Base-by-base conservation (phyloP, 2,329 filamentous ascomycete species). In the Fusarium subtropicale region DNA sequence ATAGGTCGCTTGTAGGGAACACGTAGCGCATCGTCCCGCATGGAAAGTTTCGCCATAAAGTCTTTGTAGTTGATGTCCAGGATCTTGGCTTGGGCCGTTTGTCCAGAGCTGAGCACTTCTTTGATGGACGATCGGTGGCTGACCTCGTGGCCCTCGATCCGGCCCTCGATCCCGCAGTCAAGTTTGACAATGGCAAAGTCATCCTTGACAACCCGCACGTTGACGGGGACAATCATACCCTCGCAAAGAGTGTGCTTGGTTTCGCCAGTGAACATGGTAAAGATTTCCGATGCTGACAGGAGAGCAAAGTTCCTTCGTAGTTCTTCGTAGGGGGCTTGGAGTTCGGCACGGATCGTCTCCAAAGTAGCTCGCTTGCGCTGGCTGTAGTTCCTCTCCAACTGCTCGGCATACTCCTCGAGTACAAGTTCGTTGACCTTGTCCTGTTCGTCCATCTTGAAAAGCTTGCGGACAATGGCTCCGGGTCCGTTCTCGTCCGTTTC, bases 341-440 rank as follows among this genome's bases (percentile, higher is more conserved):
- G 84, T 80, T 99, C 96, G 18, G 93, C 94, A 67, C 96, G 92
- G 76, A 99, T 99, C 0, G 94, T 97, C 80, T 99, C 96, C 15
- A 99, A 86, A 1, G 96, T 99, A 2, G 95, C 95, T 60, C 96
- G 92, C 84, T 99, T 99, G 71, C 92, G 90, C 78, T 97, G 94
- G 74, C 93, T 94, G 77, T 97, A 94, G 74, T 97, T 97, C 71
- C 88, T 91, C 82, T 97, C 92, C 69, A 99, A 85, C 82, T 99
- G 95, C 75, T 97, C 93, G 1, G 96, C 96, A 75, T 99, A 99
- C 79, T 98, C 94, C 79, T 99, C 96, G 6, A 99, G 85, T 64
- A 97, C 94, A 45, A 99, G 86, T 76, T 99, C 96, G 75, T 98
- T 97, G 76, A 99, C 94, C 76, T 94, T 92, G 75, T 98, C 95